These are phyloP conservation scores for Stagonosporopsis cucurbitacearum DNA, from an alignment of 2,329 filamentous ascomycete species.

Conservation along the genomic window DNA sequence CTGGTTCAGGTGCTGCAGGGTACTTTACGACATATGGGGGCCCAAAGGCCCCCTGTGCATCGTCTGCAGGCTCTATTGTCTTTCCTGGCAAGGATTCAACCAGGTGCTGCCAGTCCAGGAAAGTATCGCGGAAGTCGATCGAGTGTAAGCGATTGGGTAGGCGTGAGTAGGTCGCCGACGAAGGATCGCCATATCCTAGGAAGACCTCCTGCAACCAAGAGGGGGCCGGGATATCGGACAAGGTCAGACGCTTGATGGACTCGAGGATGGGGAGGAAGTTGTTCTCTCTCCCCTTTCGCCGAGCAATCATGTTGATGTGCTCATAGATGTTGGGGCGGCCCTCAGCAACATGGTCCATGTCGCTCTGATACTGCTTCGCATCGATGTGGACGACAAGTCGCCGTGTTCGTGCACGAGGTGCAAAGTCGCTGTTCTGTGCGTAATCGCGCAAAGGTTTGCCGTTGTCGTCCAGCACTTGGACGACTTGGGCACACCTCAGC, in stretches of 20 bases:
- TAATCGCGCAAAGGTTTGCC: slow-evolving; percentile 73
- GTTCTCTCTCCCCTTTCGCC: slow-evolving; percentile 86
- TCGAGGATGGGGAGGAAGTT: slow-evolving; percentile 96
- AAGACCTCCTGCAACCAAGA: slow-evolving; percentile 97
- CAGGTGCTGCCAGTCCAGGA: slow-evolving; percentile 93
- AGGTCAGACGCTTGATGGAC: slow-evolving; percentile 83
- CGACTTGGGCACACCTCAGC: slow-evolving; percentile 82
- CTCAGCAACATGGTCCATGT: slow-evolving; percentile 69
- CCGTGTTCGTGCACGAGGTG: slow-evolving; percentile 64
- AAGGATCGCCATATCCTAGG: slow-evolving; percentile 93
- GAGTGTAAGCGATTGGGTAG: slow-evolving; percentile 77
- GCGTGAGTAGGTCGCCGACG: slow-evolving; percentile 84
- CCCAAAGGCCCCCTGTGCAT: slow-evolving; percentile 74
- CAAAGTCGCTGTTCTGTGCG: slow-evolving; percentile 68
- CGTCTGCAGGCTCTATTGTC: slow-evolving; percentile 78
- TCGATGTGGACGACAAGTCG: slow-evolving; percentile 84
- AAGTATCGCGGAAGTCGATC: slow-evolving; percentile 92
- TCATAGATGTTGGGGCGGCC: slow-evolving; percentile 83
- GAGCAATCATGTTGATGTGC: slow-evolving; percentile 82
- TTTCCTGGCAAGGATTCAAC: slow-evolving; percentile 88
- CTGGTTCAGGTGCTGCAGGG: slow-evolving; percentile 44
- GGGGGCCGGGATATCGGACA: slow-evolving; percentile 85
- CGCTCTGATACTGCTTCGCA: slow-evolving; percentile 75
- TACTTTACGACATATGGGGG: slow-evolving; percentile 87
- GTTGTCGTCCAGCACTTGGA: slow-evolving; percentile 86